These are phyloP conservation scores for Trichoderma endophyticum DNA, from an alignment of 2,329 filamentous ascomycete genomes.

Conservation along the genomic window DNA sequence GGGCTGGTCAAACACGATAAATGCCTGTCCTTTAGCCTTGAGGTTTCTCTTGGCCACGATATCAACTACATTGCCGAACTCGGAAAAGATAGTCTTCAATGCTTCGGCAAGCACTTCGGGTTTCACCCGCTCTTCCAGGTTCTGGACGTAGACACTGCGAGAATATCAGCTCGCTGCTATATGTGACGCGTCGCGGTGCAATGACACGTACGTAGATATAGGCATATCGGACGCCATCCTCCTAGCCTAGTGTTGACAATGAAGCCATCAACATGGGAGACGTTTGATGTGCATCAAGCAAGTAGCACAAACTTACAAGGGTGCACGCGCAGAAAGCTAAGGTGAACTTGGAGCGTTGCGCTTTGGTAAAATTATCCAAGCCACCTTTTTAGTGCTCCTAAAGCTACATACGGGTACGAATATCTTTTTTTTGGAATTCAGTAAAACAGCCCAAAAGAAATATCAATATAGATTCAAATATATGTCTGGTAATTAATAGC, in stretches of 20 bases:
- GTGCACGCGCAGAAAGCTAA: background rate
- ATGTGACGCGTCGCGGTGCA: conserved; percentile 61
- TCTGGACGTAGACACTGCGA: conserved; percentile 66
- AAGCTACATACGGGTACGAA: background rate
- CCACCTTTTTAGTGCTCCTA: background rate
- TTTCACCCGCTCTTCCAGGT: conserved; percentile 91
- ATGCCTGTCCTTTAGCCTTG: conserved; percentile 91
- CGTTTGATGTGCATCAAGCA: background rate
- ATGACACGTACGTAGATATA: conserved; percentile 70
- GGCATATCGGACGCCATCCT: conserved; percentile 32
- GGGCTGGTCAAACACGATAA: conserved; percentile 82
- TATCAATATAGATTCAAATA: background rate
- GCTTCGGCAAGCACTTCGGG: conserved; percentile 70
- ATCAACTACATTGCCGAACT: conserved; percentile 83
- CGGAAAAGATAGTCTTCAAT: conserved; percentile 74
- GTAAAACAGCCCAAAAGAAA: background rate
- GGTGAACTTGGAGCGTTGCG: background rate
- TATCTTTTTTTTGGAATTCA: background rate
- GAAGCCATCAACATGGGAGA: background rate
- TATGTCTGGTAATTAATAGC: background rate
- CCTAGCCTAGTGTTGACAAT: background rate
- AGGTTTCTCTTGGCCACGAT: conserved; percentile 86
- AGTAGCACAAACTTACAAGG: background rate
- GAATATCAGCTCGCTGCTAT: conserved; percentile 35
- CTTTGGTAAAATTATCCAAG: background rate